A percentile compares a stretch with the other conserved stretches of the same genome.
These are phyloP conservation scores for Blastocystis sp. DNA, from an alignment of 352 stramenopile species.

Conservation along the genomic window DNA sequence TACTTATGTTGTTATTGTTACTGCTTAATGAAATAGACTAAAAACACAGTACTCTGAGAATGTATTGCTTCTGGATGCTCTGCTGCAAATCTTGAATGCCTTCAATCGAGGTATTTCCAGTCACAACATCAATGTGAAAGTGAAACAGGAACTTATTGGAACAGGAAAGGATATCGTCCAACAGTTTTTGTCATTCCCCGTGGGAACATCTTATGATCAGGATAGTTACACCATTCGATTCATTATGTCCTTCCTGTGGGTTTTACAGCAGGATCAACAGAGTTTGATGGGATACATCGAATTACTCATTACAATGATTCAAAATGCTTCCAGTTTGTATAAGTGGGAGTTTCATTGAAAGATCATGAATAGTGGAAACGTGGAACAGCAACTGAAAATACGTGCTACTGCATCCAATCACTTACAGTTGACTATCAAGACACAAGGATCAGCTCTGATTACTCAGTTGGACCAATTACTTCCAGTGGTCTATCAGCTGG, in stretches of 20 bases:
- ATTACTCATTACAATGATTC: background rate
- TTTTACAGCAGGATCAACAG: slow-evolving; percentile 21
- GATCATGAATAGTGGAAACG: slow-evolving; percentile 5
- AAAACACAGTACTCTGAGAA: background rate
- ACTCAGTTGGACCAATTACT: background rate
- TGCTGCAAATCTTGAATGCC: background rate
- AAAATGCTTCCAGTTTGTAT: background rate
- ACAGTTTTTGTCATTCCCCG: background rate
- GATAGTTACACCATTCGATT: slow-evolving; percentile 11
- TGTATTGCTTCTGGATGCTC: background rate
- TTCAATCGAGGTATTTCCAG: slow-evolving; percentile 25
- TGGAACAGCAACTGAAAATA: background rate
- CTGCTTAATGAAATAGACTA: background rate
- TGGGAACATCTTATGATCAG: background rate
- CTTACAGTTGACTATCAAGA: background rate
- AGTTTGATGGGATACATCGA: background rate
- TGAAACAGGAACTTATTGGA: slow-evolving; percentile 10
- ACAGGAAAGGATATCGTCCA: slow-evolving; percentile 6
- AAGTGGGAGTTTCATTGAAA: background rate
- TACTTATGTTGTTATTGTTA: background rate
- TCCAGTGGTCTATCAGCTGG: background rate
- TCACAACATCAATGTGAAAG: slow-evolving; percentile 8
- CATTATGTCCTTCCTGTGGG: slow-evolving; percentile 26
- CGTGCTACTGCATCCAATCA: background rate
- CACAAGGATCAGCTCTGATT: background rate